Conservation (phyloP, 208 protist genomes). For the Borovskyia barvae region DNA sequence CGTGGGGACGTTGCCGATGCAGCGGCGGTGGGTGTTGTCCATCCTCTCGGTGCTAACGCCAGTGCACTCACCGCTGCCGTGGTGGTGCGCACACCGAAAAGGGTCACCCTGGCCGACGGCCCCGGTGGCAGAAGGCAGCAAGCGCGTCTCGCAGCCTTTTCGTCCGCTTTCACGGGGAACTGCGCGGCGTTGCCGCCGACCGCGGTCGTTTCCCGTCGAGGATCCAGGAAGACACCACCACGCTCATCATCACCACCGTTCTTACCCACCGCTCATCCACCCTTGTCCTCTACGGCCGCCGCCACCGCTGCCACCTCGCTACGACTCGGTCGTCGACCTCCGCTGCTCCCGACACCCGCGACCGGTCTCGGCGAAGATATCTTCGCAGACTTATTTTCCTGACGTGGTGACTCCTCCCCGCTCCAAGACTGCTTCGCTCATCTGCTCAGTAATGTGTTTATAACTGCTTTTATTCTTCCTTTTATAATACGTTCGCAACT, state of each 20-base stretch:
- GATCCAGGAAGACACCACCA: neutral
- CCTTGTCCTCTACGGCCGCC: neutral
- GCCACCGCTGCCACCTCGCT: neutral
- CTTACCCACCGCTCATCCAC: too few species aligned
- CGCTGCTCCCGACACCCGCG: conserved; percentile 15
- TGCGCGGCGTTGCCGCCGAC: neutral
- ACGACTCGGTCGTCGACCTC: conserved; percentile 10
- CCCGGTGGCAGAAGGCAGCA: neutral
- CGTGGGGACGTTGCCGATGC: neutral
- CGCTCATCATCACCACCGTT: too few species aligned
- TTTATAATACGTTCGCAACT: too few species aligned
- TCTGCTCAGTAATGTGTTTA: neutral
- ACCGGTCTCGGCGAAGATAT: conserved; percentile 42
- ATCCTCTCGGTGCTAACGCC: neutral
- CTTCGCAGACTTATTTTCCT: conserved; percentile 68
- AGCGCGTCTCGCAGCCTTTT: neutral
- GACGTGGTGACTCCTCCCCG: too few species aligned
- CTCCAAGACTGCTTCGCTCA: too few species aligned
- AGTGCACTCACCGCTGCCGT: conserved; percentile 1
- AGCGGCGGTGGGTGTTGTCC: neutral
- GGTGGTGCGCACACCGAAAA: conserved; percentile 6
- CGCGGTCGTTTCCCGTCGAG: neutral
- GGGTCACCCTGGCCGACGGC: neutral
- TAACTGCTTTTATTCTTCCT: conserved; percentile 12
- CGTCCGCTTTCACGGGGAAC: conserved; percentile 4